phyloP scores from a whole-genome alignment of 805 yeast species.

The Metschnikowia baotianmanensis region DNA sequence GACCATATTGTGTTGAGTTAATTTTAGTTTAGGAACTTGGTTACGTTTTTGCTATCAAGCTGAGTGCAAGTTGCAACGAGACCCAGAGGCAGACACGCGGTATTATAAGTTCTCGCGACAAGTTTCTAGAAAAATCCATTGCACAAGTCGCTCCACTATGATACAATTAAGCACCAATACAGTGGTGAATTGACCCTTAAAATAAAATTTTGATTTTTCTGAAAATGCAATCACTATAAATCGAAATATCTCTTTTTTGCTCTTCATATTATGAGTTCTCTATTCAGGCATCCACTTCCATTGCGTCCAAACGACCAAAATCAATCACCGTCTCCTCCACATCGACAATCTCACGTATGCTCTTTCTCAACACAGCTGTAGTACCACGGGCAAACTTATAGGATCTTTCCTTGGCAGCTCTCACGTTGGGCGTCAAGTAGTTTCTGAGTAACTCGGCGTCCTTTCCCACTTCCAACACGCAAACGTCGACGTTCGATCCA shows the following conservation, averaged over 20 bases:
- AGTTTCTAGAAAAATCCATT: constrained; percentile 4
- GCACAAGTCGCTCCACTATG: background rate
- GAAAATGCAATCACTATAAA: too few species aligned
- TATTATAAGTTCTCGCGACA: background rate
- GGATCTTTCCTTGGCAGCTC: constrained; percentile 76
- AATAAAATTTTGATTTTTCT: too few species aligned
- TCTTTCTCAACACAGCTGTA: constrained; percentile 77
- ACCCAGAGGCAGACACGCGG: background rate
- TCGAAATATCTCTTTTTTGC: too few species aligned
- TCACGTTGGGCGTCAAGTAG: constrained; percentile 85
- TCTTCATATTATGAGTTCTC: background rate
- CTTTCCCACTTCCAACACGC: constrained; percentile 93
- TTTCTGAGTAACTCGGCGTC: constrained; percentile 85
- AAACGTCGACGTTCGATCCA: constrained; percentile 95
- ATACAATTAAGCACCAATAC: background rate
- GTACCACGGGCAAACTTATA: constrained; percentile 91
- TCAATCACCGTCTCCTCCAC: constrained; percentile 61
- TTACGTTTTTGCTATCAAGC: too few species aligned
- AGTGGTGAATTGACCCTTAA: too few species aligned
- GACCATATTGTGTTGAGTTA: constrained; percentile 55
- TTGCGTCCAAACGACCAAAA: constrained; percentile 32
- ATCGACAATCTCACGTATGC: constrained; percentile 62
- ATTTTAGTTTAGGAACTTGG: background rate
- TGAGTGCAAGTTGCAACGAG: background rate
- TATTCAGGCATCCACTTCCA: constrained; percentile 42